Evolutionary conservation across 1,284 basidiomycete genomes (phyloP), one percentile per base, ranked within the genome.

Genomic region (Mycena citricolor): DNA sequence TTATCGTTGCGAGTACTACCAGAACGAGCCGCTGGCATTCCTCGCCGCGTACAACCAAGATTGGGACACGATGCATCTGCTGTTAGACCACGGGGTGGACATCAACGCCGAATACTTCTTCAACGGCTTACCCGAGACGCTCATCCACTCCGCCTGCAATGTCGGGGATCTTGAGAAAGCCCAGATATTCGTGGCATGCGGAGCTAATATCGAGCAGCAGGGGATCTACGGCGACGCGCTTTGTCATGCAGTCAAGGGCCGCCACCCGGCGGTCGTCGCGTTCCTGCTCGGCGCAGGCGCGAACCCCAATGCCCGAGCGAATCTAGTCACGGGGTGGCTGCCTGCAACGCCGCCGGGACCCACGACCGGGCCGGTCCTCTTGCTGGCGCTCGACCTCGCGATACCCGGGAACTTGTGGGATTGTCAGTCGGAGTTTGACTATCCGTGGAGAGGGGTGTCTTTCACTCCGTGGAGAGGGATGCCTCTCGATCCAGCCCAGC

Each of bases 31-130:
- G n/a, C n/a, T n/a, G n/a, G n/a, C n/a, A n/a, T n/a, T n/a, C n/a
- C n/a, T 36, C 5, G 41, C 41, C 11, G 41, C 20, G 8, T 3
- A 4, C 13, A 36, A 36, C 6, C 8, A 19, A 2, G 26, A 43
- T 22, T 10, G 29, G 12, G 33, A 29, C 8, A 43, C 37, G 32
- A 26, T 35, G 24, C 7, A 14, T 11, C 16, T 42, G 2, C 32
- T 42, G 4, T 33, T 42, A n/a, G 32, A 42, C 14, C 41, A 42
- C 19, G 32, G 32, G 20, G 41, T 33, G 1, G 24, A 12, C 2
- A 7, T 41, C 8, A 25, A 41, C 23, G 21, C 5, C 6, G 5
- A 2, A 5, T 41, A 6, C 12, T 30, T 30, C 12, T 16, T 2
- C 17, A 24, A 33, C n/a, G 41, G 24, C 3, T 21, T 3, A 19